Percentiles rank a stretch among this genome's conserved stretches.
phyloP scores from a whole-genome alignment of 2,329 filamentous ascomycete genomes.

The Nothophaeocryptopus gaeumannii region DNA sequence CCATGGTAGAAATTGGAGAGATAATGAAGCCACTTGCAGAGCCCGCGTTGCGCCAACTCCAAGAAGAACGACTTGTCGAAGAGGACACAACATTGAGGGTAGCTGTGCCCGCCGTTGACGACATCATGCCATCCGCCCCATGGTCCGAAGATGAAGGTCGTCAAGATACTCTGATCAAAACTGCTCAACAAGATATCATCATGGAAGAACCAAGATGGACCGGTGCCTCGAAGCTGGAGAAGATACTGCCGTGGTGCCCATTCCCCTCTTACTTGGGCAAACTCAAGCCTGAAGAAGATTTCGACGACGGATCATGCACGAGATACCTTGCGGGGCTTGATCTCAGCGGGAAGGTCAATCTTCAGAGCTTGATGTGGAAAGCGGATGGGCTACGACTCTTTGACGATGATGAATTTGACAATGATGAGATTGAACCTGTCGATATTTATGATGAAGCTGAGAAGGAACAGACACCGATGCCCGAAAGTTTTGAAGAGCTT shows the following conservation, averaged over 20 bases:
- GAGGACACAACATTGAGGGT: constrained; percentile 50
- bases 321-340: constrained; percentile 37
- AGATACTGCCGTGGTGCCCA: constrained; percentile 47
- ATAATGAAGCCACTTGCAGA: constrained; percentile 38
- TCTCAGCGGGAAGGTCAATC: constrained; percentile 37
- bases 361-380: constrained; percentile 48
- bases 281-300: constrained; percentile 40
- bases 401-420: constrained; percentile 36
- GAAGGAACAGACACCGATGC: constrained; percentile 1
- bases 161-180: constrained; percentile 30
- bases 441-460: constrained; percentile 8
- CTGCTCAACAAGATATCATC: constrained; percentile 26
- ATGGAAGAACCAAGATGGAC: constrained; percentile 40
- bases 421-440: constrained; percentile 35
- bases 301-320: constrained; percentile 39
- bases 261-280: constrained; percentile 44
- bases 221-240: constrained; percentile 40
- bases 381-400: constrained; percentile 48
- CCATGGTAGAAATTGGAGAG: constrained; percentile 35
- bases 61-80: constrained; percentile 48
- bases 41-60: constrained; percentile 35
- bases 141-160: constrained; percentile 42
- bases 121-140: constrained; percentile 42
- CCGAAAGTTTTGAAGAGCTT: not conserved
- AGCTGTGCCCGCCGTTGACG: constrained; percentile 49